Evolutionary conservation across 441 rosid species (phyloP).

Genomic region (Pelargonium myrrhifolium): DNA sequence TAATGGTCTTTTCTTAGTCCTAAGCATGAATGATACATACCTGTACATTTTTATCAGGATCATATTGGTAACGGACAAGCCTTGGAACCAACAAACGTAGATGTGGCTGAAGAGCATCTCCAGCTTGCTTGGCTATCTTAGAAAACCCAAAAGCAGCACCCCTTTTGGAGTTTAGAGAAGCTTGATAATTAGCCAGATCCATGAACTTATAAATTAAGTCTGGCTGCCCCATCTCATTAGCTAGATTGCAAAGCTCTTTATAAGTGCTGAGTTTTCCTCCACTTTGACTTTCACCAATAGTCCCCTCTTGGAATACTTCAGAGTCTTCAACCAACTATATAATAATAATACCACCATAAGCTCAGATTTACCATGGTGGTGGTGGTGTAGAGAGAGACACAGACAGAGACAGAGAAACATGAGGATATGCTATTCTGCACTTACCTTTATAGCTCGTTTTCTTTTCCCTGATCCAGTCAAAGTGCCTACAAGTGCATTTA

Average conservation of each 20-base stretch:
- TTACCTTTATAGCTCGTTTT: slow-evolving; percentile 94
- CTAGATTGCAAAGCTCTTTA: slow-evolving; percentile 90
- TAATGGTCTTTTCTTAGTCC: neutral
- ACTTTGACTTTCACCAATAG: slow-evolving; percentile 74
- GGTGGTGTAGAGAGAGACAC: neutral
- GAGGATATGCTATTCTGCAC: slow-evolving; percentile 14
- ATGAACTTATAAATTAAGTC: slow-evolving; percentile 91
- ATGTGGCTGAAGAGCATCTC: slow-evolving; percentile 96
- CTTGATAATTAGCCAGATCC: slow-evolving; percentile 97
- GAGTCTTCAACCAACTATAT: slow-evolving; percentile 80
- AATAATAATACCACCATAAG: slow-evolving; percentile 17
- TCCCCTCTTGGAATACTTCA: slow-evolving; percentile 93
- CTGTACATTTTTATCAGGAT: slow-evolving; percentile 99
- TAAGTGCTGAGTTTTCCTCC: slow-evolving; percentile 96
- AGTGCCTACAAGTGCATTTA: slow-evolving; percentile 79
- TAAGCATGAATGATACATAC: slow-evolving; percentile 30
- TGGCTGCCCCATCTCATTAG: slow-evolving; percentile 99
- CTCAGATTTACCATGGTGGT: slow-evolving; percentile 19
- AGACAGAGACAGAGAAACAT: slow-evolving; percentile 14
- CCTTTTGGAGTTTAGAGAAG: slow-evolving; percentile 81
- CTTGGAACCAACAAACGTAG: slow-evolving; percentile 72
- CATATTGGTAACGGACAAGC: slow-evolving; percentile 91
- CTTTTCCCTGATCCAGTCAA: slow-evolving; percentile 94
- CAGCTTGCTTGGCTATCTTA: slow-evolving; percentile 97
- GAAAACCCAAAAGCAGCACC: slow-evolving; percentile 99